Conservation (phyloP, 2,329 filamentous ascomycete genomes). For the Fusarium siculi region DNA sequence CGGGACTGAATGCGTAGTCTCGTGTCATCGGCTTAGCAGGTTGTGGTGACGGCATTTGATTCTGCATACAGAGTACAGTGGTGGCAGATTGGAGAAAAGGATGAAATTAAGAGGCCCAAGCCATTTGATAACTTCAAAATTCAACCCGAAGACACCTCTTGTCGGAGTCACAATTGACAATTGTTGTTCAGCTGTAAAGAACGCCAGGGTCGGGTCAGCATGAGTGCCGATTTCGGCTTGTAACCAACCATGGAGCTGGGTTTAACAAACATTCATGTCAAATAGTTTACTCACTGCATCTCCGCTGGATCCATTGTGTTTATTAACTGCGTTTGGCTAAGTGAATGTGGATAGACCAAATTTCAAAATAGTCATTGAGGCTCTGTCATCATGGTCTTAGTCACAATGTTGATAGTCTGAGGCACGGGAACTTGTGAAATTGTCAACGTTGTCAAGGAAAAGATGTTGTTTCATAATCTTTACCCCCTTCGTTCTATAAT, state of each 20-base stretch:
- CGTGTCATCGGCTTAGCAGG: slow-evolving; percentile 8
- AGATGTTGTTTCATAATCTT: neutral
- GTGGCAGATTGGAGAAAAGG: neutral
- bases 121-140: neutral
- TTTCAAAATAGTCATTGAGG: neutral
- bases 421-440: too few relatives aligned
- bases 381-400: neutral
- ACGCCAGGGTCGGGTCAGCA: neutral
- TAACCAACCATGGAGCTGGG: neutral
- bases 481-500: neutral
- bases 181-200: neutral
- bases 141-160: neutral
- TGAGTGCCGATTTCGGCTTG: neutral
- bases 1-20: slow-evolving; percentile 39
- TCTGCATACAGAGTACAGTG: neutral
- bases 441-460: too few relatives aligned
- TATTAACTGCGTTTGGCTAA: neutral
- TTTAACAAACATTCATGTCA: neutral
- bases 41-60: neutral
- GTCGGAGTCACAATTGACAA: neutral
- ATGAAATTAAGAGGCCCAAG: neutral
- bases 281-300: neutral
- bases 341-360: neutral
- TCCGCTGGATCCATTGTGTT: neutral
- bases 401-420: neutral